Percentiles rank a stretch among this genome's conserved stretches.
Evolutionary conservation across 306 rosid species (phyloP).

Genomic region (Medicago ruthenica): DNA sequence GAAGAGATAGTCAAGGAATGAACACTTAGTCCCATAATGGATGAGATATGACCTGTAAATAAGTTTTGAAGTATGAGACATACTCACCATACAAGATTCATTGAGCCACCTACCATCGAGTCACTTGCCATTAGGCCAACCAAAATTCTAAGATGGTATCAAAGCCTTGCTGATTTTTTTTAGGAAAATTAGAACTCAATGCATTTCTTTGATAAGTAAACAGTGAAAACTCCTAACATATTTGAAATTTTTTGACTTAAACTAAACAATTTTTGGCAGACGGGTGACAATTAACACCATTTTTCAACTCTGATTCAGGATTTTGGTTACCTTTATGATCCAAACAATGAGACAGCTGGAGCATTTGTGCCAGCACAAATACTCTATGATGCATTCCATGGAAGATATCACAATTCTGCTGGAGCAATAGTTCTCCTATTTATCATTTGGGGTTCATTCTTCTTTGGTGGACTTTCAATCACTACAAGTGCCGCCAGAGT

Average conservation of each 20-base stretch:
- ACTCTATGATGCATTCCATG: slow-evolving; percentile 85
- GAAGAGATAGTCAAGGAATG: slow-evolving; percentile 3
- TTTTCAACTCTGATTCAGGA: slow-evolving; percentile 55
- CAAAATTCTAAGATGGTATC: background rate
- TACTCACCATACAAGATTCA: background rate
- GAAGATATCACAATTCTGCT: slow-evolving; percentile 69
- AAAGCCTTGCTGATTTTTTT: background rate
- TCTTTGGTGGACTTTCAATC: slow-evolving; percentile 87
- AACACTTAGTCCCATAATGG: background rate
- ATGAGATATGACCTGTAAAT: background rate
- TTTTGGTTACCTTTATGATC: slow-evolving; percentile 65
- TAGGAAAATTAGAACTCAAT: background rate
- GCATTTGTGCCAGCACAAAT: slow-evolving; percentile 87
- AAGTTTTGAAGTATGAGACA: background rate
- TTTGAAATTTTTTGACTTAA: background rate
- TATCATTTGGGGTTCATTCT: slow-evolving; percentile 87
- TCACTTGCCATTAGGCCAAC: background rate
- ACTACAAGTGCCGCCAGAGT: slow-evolving; percentile 94
- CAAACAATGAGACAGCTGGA: slow-evolving; percentile 79
- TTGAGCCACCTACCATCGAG: background rate
- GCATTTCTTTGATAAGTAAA: background rate
- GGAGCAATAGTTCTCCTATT: slow-evolving; percentile 75
- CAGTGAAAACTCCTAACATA: background rate
- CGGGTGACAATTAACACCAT: slow-evolving; percentile 22
- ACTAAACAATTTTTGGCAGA: background rate